Evolutionary conservation across 2,329 filamentous ascomycete species (phyloP).

Genomic region (Cordyceps javanica): DNA sequence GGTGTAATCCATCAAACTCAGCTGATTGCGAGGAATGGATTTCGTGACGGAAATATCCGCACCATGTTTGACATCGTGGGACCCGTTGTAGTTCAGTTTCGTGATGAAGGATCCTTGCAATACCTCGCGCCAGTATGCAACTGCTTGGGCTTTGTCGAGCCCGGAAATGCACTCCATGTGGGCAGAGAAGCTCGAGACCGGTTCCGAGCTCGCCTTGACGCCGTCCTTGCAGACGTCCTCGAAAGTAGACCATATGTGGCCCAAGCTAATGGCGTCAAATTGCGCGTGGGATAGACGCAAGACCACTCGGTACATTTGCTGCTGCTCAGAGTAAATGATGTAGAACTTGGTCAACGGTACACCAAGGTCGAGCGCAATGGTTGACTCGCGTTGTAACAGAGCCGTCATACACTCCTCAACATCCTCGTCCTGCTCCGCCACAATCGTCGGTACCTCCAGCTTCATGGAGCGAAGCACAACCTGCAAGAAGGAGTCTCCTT

Average conservation of each 20-base stretch:
- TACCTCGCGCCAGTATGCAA: slow-evolving; percentile 35
- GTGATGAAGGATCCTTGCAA: slow-evolving; percentile 22
- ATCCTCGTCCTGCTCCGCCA: neutral
- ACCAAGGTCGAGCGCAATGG: neutral
- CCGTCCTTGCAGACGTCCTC: slow-evolving; percentile 10
- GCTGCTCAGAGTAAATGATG: neutral
- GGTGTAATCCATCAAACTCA: neutral
- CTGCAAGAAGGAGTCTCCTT: neutral
- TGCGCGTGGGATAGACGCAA: slow-evolving; percentile 29
- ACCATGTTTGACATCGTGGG: neutral
- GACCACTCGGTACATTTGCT: neutral
- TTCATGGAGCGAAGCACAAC: neutral
- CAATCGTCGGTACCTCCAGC: neutral
- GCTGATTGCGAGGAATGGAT: neutral
- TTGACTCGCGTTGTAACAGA: neutral
- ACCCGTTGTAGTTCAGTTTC: neutral
- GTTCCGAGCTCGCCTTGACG: slow-evolving; percentile 20
- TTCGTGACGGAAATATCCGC: neutral
- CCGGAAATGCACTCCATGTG: slow-evolving; percentile 36
- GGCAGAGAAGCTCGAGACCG: slow-evolving; percentile 25
- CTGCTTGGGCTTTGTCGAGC: slow-evolving; percentile 16
- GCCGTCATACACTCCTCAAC: neutral
- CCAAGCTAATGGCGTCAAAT: slow-evolving; percentile 45
- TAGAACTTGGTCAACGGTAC: neutral
- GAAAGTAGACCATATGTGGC: slow-evolving; percentile 20